Percentiles rank a stretch among this genome's conserved stretches.
Evolutionary conservation across 2,329 filamentous ascomycete genomes (phyloP).

Genomic region (Didymella pinodella): DNA sequence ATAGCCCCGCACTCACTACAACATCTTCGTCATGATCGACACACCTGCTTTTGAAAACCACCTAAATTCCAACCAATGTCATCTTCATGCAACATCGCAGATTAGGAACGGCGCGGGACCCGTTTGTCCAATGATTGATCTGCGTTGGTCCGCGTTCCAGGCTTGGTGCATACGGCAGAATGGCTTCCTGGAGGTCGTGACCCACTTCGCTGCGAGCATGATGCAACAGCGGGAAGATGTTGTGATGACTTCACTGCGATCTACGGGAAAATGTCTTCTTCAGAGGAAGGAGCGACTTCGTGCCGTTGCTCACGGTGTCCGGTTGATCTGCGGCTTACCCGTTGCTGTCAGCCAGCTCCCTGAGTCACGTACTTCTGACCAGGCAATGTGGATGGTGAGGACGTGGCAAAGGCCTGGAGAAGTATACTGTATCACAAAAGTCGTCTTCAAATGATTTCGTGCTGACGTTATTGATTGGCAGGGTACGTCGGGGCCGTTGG

Average conservation of each 20-base stretch:
- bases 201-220: constrained; percentile 12
- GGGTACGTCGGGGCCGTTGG: not conserved
- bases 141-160: not conserved
- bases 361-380: not conserved
- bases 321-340: not conserved
- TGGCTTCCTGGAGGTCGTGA: constrained; percentile 2
- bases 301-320: not conserved
- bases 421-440: not conserved
- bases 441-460: not conserved
- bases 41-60: constrained; percentile 17
- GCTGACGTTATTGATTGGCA: not conserved
- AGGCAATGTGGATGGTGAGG: not conserved
- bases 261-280: not conserved
- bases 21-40: constrained; percentile 30
- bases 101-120: constrained; percentile 5
- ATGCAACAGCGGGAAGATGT: constrained; percentile 16
- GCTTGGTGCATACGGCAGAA: not conserved
- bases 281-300: not conserved
- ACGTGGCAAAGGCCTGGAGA: not conserved
- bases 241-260: constrained; percentile 1
- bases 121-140: constrained; percentile 4
- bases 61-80: constrained; percentile 14
- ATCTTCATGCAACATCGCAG: constrained; percentile 13
- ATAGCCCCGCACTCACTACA: constrained; percentile 25
- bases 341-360: not conserved